A percentile compares a stretch with the other conserved stretches of the same genome.
These are phyloP conservation scores for Penicillium decumbens DNA, from an alignment of 2,329 filamentous ascomycete genomes.

Conservation along the genomic window DNA sequence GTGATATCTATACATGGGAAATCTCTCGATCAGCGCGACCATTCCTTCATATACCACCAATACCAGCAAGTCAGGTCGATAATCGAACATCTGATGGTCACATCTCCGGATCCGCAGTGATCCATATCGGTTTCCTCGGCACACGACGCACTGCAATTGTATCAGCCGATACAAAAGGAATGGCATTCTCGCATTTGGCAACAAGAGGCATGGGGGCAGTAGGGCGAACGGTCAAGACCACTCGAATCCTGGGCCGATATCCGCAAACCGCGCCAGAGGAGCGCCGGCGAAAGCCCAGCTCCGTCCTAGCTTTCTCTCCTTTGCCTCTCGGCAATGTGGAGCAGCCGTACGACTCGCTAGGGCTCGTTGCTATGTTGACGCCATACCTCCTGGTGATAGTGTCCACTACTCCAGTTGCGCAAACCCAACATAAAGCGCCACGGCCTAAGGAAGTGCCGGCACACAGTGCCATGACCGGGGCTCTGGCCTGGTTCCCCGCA, in stretches of 20 bases:
- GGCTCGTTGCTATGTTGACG: slow-evolving; percentile 89
- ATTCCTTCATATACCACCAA: slow-evolving; percentile 78
- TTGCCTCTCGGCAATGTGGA: slow-evolving; percentile 92
- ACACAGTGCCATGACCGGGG: slow-evolving; percentile 88
- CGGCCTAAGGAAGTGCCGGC: slow-evolving; percentile 85
- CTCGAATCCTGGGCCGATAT: slow-evolving; percentile 85
- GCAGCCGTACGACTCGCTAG: slow-evolving; percentile 78
- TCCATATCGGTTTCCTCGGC: slow-evolving; percentile 91
- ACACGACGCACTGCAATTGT: slow-evolving; percentile 91
- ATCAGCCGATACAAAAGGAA: slow-evolving; percentile 88
- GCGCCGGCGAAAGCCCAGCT: slow-evolving; percentile 80
- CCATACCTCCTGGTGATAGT: slow-evolving; percentile 95
- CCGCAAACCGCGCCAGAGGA: slow-evolving; percentile 61
- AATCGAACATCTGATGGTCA: slow-evolving; percentile 75
- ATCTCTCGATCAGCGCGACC: slow-evolving; percentile 74
- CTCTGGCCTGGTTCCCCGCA: slow-evolving; percentile 93
- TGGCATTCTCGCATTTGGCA: slow-evolving; percentile 97
- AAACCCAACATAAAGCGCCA: slow-evolving; percentile 91
- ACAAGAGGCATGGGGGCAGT: slow-evolving; percentile 84
- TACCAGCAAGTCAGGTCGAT: slow-evolving; percentile 62
- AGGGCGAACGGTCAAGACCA: slow-evolving; percentile 80
- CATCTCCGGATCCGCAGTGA: slow-evolving; percentile 67
- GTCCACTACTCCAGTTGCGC: slow-evolving; percentile 90
- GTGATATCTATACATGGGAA: slow-evolving; percentile 97
- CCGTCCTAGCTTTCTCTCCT: slow-evolving; percentile 85